Evolutionary conservation across 176 grass and related monocot species (phyloP).

Genomic region (Rhynchospora pubera): DNA sequence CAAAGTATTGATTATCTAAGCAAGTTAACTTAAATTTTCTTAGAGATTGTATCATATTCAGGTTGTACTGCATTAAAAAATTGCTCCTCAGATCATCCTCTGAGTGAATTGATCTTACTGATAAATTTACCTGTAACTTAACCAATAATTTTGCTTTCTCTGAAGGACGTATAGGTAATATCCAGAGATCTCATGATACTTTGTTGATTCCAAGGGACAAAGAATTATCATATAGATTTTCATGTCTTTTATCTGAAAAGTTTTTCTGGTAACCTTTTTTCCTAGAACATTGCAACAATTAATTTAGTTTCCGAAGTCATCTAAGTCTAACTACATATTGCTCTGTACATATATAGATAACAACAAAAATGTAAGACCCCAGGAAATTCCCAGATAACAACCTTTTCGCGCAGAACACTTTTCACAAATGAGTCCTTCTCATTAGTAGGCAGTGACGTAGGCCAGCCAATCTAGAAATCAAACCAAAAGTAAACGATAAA

Average conservation of each 20-base stretch:
- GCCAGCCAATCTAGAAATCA: conserved; percentile 80
- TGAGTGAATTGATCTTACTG: neutral
- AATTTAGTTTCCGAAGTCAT: neutral
- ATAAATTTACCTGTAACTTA: neutral
- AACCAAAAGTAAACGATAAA: conserved; percentile 13
- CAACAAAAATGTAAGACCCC: conserved; percentile 9
- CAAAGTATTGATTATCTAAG: neutral
- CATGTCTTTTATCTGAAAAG: neutral
- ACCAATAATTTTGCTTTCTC: neutral
- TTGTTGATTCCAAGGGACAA: neutral
- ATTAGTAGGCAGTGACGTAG: conserved; percentile 81
- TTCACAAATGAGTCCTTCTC: conserved; percentile 91
- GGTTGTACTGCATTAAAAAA: neutral
- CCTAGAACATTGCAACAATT: too few species aligned
- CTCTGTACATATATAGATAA: conserved; percentile 1
- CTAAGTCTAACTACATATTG: neutral
- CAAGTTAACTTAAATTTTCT: neutral
- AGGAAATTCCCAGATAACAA: conserved; percentile 16
- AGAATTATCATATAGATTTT: neutral
- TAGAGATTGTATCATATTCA: neutral
- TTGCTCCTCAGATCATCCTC: neutral
- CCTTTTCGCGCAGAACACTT: conserved; percentile 80
- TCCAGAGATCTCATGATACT: neutral
- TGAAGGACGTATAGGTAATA: neutral
- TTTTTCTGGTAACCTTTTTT: too few species aligned